Base-by-base conservation (phyloP, 768 basidiomycete species). In the Terana coerulea region DNA sequence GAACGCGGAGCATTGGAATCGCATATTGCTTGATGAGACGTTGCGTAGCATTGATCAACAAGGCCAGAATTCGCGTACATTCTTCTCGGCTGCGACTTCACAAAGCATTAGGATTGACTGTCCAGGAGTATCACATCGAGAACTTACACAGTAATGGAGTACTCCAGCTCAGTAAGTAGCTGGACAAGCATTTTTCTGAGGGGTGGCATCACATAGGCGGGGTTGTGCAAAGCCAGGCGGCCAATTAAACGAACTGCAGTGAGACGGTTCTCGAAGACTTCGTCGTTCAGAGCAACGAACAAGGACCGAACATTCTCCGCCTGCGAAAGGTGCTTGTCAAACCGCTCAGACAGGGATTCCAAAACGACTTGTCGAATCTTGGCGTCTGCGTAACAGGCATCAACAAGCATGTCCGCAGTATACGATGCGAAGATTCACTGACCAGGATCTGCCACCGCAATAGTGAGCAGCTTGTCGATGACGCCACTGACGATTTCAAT, bases 131-230 rank as follows among this genome's bases (percentile, higher is more conserved):
- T 45, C 19, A 26, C 19, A n/a, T 34, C 50, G 83, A n/a, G n/a
- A n/a, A n/a, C 93, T 73, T 70, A 87, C 84, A 74, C 75, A 45
- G 93, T 84, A 2, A 90, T 94, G 3, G 94, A 92, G 63, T 98
- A 98, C 70, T 98, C 95, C 31, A 99, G 72, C 69, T 98, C 97
- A 0, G 97, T 98, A 52, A 99, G 74, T 6, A 99, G 79, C 64
- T 98, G 95, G 49, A 98, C 97, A 52, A 99, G 75, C 1, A 94
- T 86, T 68, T 98, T 98, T 41, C 97, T 81, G 21, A 99, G 74
- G 3, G 92, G 93, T 8, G 97, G 95, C 88, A 99, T 98, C 17
- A 99, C 94, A 72, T 98, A 97, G 14, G 97, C 97, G 0, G 97
- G 97, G 62, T 99, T 99, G 68, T 95, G 91, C 59, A 84, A 83